Evolutionary conservation across 2,329 filamentous ascomycete genomes (phyloP), one percentile per base, ranked within the genome.

Genomic region (Epichloe elymi): DNA sequence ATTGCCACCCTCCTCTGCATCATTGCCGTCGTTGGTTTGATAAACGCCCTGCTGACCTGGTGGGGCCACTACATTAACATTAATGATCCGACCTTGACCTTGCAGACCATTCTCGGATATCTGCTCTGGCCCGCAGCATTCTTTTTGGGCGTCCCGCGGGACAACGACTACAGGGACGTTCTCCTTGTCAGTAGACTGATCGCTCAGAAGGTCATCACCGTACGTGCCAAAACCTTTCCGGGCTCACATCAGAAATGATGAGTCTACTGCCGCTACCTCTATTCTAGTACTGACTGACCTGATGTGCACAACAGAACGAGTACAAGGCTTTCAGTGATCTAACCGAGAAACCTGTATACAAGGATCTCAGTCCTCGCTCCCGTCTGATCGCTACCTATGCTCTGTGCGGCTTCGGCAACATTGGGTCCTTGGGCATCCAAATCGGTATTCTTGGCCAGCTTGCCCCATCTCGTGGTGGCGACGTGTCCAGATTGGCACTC

Each of bases 371-470:
- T 33, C 70, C 78, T 15, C 86, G 88, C 49, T 88, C 87, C 23
- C 75, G 76, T 44, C 76, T 95, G 57, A 94, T 95, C 61, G 86
- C 85, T 44, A 94, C 87, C 48, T 95, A 95, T 63, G 86, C 86
- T 19, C 78, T 90, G 57, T 94, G 88, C 67, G 80, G 80, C 26
- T 88, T 88, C 64, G 89, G 87, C 55, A 95, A 95, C 71, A 85
- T 95, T 58, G 85, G 86, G 50, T 91, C 87, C 33, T 77, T 95
- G 46, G 88, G 88, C 64, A 91, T 88, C 51, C 88, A 95, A 69
- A 93, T 95, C 54, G 88, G 88, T 72, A 87, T 94, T 53, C 75
- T 95, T 49, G 80, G 84, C 4, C 88, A 94, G 69, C 79, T 95
- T 54, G 83, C 86, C 0, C 88, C 88, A 0, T 74, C 74, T 4